These are phyloP conservation scores for Botryotinia globosa DNA, from an alignment of 2,329 filamentous ascomycete genomes.

Conservation along the genomic window DNA sequence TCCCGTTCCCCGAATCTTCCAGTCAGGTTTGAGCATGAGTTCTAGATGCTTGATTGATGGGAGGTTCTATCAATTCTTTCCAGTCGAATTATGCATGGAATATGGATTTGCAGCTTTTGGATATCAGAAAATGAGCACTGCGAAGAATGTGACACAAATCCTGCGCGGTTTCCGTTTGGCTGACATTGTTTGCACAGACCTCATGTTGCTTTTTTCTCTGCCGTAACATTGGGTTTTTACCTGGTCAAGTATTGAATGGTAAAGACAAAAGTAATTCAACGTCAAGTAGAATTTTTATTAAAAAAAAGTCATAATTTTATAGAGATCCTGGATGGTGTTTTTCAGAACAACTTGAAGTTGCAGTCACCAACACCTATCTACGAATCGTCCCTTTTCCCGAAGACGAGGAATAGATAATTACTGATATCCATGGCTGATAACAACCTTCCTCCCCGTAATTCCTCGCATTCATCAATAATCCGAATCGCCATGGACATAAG, in stretches of 20 bases:
- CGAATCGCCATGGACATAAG: background rate
- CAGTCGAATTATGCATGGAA: background rate
- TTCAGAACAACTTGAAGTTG: background rate
- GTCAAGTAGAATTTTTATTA: background rate
- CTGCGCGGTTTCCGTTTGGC: background rate
- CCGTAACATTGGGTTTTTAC: background rate
- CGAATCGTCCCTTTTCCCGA: background rate
- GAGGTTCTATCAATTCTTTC: background rate
- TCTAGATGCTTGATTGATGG: background rate
- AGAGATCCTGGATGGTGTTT: constrained; percentile 1
- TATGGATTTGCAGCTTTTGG: background rate
- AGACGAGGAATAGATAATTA: background rate
- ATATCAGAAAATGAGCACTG: background rate
- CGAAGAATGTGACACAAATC: background rate
- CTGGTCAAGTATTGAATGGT: background rate
- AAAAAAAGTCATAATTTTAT: background rate
- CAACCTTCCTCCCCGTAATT: background rate
- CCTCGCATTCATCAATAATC: background rate
- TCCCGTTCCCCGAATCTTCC: background rate
- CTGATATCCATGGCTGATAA: constrained; percentile 7
- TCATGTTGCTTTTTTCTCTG: background rate
- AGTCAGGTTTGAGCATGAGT: background rate
- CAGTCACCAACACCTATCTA: background rate
- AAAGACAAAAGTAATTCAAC: background rate
- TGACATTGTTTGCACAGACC: background rate